Evolutionary conservation across 129 eudicot species (phyloP).

Genomic region (Escallonia herrerae): DNA sequence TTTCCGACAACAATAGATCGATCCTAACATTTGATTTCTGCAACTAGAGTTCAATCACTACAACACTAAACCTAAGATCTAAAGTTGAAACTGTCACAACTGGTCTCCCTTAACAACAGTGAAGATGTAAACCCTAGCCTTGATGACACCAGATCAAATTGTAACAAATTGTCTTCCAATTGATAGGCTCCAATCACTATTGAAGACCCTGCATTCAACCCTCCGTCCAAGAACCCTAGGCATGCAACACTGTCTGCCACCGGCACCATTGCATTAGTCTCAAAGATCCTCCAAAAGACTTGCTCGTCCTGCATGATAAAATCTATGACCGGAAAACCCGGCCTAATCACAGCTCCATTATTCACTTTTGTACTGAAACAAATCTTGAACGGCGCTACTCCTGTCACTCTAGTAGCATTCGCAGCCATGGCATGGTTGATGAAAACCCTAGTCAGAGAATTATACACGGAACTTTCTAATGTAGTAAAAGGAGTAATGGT

Average conservation of each 20-base stretch:
- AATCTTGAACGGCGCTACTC: conserved; percentile 31
- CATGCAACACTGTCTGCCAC: conserved; percentile 32
- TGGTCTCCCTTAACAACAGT: conserved; percentile 1
- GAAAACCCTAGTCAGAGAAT: conserved; percentile 13
- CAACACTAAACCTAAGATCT: neutral
- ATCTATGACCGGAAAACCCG: conserved; percentile 28
- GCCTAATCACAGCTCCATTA: conserved; percentile 4
- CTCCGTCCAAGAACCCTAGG: conserved; percentile 47
- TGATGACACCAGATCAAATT: conserved; percentile 37
- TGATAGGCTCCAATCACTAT: conserved; percentile 41
- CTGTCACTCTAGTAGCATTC: conserved; percentile 9
- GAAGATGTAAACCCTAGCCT: conserved; percentile 34
- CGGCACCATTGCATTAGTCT: conserved; percentile 33
- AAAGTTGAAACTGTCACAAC: conserved; percentile 41
- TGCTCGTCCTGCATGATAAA: conserved; percentile 24
- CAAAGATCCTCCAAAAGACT: conserved; percentile 23
- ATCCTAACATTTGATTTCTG: too few species aligned
- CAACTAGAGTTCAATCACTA: too few species aligned
- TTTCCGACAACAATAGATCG: too few species aligned
- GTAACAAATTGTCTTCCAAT: conserved; percentile 33
- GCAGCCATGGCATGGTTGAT: conserved; percentile 6
- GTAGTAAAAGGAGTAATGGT: conserved; percentile 39
- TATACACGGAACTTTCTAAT: conserved; percentile 27
- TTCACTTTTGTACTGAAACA: conserved; percentile 29
- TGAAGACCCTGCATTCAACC: conserved; percentile 22